Conservation (phyloP, 495 filamentous ascomycete species). For the Margaritispora aquatica region DNA sequence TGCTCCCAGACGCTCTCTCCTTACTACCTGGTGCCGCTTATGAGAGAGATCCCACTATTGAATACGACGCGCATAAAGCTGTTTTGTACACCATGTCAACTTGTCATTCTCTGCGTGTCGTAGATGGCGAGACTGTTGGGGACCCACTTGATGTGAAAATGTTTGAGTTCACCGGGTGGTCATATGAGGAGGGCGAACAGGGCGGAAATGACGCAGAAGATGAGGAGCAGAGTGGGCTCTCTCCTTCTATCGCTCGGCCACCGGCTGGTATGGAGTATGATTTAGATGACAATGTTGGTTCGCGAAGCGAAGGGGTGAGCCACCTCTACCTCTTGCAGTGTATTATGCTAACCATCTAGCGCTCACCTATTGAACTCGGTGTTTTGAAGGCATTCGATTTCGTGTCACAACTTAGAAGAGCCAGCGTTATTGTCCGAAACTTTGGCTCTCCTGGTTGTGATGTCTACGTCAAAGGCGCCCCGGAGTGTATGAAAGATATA, state of each 20-base stretch:
- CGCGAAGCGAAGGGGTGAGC: slow-evolving; percentile 27
- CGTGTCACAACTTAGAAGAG: slow-evolving; percentile 86
- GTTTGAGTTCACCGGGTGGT: slow-evolving; percentile 97
- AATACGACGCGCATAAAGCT: slow-evolving; percentile 59
- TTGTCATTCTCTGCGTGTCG: slow-evolving; percentile 82
- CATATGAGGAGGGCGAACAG: slow-evolving; percentile 78
- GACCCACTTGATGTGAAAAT: slow-evolving; percentile 97
- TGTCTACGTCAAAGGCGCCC: slow-evolving; percentile 93
- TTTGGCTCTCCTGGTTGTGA: slow-evolving; percentile 74
- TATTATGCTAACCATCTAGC: not conserved
- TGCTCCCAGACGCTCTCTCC: slow-evolving; percentile 38
- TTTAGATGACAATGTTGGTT: slow-evolving; percentile 36
- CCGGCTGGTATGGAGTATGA: slow-evolving; percentile 55
- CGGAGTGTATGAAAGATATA: slow-evolving; percentile 92
- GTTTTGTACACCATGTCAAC: slow-evolving; percentile 94
- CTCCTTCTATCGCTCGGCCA: slow-evolving; percentile 80
- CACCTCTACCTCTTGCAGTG: slow-evolving; percentile 5
- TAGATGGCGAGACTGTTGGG: slow-evolving; percentile 84
- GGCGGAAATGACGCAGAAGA: slow-evolving; percentile 48
- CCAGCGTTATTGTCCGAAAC: slow-evolving; percentile 85
- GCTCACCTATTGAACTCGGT: slow-evolving; percentile 66
- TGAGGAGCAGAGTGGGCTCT: slow-evolving; percentile 59
- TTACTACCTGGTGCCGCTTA: slow-evolving; percentile 50
- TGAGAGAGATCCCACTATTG: slow-evolving; percentile 46
- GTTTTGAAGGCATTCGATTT: slow-evolving; percentile 90